Evolutionary conservation across 2,329 filamentous ascomycete species (phyloP).

Genomic region (Aspergillus fructus): DNA sequence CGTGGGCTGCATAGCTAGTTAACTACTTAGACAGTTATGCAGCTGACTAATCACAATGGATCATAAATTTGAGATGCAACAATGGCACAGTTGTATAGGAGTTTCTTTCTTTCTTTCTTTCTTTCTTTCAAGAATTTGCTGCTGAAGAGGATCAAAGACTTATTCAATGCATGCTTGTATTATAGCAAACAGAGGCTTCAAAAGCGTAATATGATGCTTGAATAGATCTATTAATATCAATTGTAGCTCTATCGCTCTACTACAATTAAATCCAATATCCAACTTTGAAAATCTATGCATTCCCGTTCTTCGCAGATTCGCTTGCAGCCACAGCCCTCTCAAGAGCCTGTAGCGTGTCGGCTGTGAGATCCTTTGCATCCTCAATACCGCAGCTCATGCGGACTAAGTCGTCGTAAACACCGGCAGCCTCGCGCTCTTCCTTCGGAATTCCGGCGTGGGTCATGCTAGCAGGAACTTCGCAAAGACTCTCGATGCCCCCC

Average conservation of each 20-base stretch:
- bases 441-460: slow-evolving; percentile 93
- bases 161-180: too few relatives aligned
- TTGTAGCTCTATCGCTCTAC: slow-evolving; percentile 9
- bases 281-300: slow-evolving; percentile 13
- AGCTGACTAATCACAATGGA: slow-evolving; percentile 18
- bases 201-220: neutral
- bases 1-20: neutral
- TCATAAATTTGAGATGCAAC: neutral
- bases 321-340: slow-evolving; percentile 65
- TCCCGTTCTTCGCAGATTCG: slow-evolving; percentile 45
- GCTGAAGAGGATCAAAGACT: neutral
- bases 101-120: too few relatives aligned
- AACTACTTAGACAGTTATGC: neutral
- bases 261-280: neutral
- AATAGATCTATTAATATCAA: slow-evolving; percentile 4
- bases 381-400: slow-evolving; percentile 93
- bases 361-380: slow-evolving; percentile 78
- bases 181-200: neutral
- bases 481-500: slow-evolving; percentile 86
- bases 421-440: slow-evolving; percentile 85
- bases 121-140: neutral
- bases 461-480: slow-evolving; percentile 93
- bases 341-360: slow-evolving; percentile 79
- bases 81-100: too few relatives aligned
- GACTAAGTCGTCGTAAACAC: slow-evolving; percentile 92